Evolutionary conservation across 2,329 filamentous ascomycete genomes (phyloP).

Genomic region (Dothiorella sarmentorum): DNA sequence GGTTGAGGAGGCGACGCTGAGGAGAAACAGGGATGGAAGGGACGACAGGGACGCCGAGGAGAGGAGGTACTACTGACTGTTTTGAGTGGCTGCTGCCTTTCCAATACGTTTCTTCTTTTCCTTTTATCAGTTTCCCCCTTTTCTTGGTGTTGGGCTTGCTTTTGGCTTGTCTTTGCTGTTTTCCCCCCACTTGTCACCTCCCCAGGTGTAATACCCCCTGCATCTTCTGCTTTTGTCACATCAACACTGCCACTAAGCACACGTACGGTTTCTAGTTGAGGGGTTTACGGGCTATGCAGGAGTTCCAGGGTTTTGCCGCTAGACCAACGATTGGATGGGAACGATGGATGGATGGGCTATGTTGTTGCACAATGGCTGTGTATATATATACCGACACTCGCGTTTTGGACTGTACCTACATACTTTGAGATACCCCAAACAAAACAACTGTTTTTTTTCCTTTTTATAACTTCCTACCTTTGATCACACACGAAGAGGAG

Average conservation of each 20-base stretch:
- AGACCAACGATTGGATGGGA: not conserved
- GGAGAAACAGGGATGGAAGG: not conserved
- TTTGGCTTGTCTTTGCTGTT: no score
- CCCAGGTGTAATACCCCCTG: not conserved
- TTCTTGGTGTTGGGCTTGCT: no score
- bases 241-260: not conserved
- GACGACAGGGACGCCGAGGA: not conserved
- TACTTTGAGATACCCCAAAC: not conserved
- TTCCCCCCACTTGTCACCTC: no score
- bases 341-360: not conserved
- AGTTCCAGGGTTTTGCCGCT: not conserved
- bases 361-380: not conserved
- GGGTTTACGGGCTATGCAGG: not conserved
- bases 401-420: not conserved
- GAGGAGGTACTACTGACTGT: not conserved
- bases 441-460: not conserved
- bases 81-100: not conserved
- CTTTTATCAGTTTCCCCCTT: no score
- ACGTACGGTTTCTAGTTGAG: not conserved
- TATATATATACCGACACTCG: not conserved
- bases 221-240: not conserved
- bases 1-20: not conserved
- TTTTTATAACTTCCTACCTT: no score
- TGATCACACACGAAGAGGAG: no score
- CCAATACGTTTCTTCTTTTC: no score